These are phyloP conservation scores for Pseudogymnoascus sp. DNA, from an alignment of 2,329 filamentous ascomycete species.

Conservation along the genomic window DNA sequence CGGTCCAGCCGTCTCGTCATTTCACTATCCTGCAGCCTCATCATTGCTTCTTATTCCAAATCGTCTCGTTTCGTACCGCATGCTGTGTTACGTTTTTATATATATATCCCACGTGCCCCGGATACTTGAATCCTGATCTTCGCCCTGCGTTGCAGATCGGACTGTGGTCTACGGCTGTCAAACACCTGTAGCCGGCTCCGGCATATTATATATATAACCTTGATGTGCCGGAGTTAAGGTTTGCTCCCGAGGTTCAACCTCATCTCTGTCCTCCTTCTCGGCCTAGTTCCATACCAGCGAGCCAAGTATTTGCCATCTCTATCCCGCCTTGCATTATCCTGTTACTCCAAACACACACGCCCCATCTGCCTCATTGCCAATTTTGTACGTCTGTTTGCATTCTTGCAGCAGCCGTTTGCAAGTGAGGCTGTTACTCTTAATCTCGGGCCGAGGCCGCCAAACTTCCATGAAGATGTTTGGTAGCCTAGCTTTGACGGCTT, in stretches of 20 bases:
- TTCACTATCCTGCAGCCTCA: background rate
- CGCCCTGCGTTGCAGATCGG: background rate
- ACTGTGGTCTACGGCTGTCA: background rate
- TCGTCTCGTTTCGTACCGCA: background rate
- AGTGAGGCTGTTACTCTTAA: background rate
- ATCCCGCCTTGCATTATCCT: background rate
- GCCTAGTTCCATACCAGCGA: background rate
- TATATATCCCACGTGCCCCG: background rate
- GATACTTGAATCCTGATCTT: background rate
- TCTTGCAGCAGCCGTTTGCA: background rate
- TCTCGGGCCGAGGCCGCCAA: background rate
- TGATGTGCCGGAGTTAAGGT: background rate
- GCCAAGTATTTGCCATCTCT: background rate
- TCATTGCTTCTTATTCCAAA: background rate
- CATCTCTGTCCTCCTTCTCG: background rate
- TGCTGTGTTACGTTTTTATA: background rate
- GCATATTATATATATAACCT: background rate
- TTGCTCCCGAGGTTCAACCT: background rate
- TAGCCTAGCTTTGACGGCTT: background rate
- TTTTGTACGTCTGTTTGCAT: background rate
- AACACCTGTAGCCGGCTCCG: background rate
- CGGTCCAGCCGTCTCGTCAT: background rate
- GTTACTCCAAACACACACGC: background rate
- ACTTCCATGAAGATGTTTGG: constrained; percentile 1
- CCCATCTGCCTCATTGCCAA: background rate